phyloP scores from a whole-genome alignment of 352 stramenopile genomes.

The Globisporangium apiculatum region DNA sequence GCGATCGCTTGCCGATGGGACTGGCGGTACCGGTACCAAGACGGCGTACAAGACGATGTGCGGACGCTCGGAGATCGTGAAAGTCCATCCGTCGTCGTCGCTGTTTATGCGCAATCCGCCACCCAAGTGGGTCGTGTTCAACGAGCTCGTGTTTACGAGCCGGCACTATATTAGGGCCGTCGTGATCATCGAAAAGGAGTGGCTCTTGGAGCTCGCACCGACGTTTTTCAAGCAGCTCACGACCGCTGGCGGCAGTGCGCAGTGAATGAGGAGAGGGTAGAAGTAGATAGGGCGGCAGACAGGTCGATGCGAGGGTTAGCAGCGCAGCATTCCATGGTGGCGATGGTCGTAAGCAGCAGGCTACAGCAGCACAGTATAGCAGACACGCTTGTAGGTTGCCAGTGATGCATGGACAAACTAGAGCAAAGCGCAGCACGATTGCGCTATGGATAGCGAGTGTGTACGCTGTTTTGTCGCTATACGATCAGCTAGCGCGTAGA shows the following conservation, averaged over 20 bases:
- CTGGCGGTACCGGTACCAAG: slow-evolving; percentile 41
- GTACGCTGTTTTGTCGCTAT: no score
- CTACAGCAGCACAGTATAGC: no score
- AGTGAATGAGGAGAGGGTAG: no score
- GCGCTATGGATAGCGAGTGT: no score
- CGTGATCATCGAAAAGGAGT: slow-evolving; percentile 85
- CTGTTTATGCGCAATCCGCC: slow-evolving; percentile 86
- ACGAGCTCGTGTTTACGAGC: slow-evolving; percentile 88
- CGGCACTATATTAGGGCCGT: slow-evolving; percentile 89
- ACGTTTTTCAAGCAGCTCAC: slow-evolving; percentile 76
- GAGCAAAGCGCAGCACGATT: no score
- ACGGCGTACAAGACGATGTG: slow-evolving; percentile 86
- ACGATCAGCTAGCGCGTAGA: no score
- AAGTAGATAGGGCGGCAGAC: no score
- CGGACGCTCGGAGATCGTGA: slow-evolving; percentile 72
- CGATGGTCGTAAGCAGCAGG: no score
- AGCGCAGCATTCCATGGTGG: no score
- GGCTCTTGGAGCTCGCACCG: slow-evolving; percentile 78
- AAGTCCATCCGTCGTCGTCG: slow-evolving; percentile 85
- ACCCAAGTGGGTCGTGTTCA: slow-evolving; percentile 83
- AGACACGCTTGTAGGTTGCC: no score
- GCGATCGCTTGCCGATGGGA: slow-evolving; percentile 63
- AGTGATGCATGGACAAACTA: no score
- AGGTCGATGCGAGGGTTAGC: no score
- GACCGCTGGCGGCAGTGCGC: slow-evolving; percentile 5